A percentile compares a stretch with the other conserved stretches of the same genome.
These are phyloP conservation scores for Primulina huaijiensis DNA, from an alignment of 257 asterid species.

Conservation along the genomic window DNA sequence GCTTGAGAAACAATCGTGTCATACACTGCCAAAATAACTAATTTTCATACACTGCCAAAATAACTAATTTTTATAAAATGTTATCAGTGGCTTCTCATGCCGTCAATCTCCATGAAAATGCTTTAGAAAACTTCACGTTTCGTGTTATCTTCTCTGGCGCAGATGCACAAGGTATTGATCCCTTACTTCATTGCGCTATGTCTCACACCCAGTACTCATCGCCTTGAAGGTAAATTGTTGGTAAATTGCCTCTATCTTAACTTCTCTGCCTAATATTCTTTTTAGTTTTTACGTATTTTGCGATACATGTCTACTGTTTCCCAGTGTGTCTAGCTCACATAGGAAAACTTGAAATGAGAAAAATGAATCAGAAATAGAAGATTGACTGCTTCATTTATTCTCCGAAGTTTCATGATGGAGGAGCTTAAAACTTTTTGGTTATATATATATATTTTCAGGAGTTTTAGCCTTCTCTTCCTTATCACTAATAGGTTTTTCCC, in stretches of 20 bases:
- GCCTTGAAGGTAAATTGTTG: constrained; percentile 94
- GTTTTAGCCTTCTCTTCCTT: constrained; percentile 4
- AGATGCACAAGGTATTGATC: constrained; percentile 92
- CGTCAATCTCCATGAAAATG: background rate
- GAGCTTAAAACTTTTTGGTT: background rate
- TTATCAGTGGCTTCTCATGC: background rate
- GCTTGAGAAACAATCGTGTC: constrained; percentile 12
- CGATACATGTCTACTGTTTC: background rate
- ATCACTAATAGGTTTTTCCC: constrained; percentile 17
- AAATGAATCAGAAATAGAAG: background rate
- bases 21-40: background rate
- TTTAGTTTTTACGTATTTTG: background rate
- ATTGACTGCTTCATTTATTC: background rate
- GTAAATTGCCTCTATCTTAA: constrained; percentile 39
- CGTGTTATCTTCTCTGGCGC: constrained; percentile 31
- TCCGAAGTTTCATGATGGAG: background rate
- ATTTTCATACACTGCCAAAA: background rate
- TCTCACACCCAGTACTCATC: constrained; percentile 80
- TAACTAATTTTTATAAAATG: background rate
- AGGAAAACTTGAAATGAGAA: background rate
- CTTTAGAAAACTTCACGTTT: background rate
- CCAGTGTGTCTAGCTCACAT: background rate
- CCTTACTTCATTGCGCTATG: constrained; percentile 80
- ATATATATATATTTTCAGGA: background rate
- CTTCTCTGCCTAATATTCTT: constrained; percentile 5